A percentile compares a stretch with the other conserved stretches of the same genome.
Evolutionary conservation across 2,329 filamentous ascomycete genomes (phyloP).

Genomic region (Colletotrichum trifolii): DNA sequence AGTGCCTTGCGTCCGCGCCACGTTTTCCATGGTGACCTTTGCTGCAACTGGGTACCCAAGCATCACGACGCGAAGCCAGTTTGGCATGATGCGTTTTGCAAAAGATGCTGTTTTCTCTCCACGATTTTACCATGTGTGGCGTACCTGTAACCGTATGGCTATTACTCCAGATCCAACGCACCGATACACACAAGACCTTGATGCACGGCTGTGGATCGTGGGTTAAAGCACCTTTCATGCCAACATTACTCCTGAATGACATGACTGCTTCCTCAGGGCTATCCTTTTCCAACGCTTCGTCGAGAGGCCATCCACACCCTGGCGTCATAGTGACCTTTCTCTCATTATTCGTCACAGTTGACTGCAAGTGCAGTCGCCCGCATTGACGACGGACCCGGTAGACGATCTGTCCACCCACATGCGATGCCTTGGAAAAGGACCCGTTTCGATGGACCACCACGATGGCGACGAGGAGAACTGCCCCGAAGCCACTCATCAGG

Average conservation of each 20-base stretch:
- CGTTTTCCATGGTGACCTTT: not conserved
- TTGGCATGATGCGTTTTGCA: not conserved
- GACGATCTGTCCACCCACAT: not conserved
- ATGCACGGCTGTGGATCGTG: not conserved
- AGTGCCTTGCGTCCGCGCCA: not conserved
- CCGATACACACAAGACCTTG: not conserved
- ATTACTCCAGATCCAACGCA: not conserved
- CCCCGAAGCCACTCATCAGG: too few species aligned
- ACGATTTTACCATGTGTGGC: too few species aligned
- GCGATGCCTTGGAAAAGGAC: not conserved
- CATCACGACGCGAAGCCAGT: not conserved
- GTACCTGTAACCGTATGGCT: not conserved
- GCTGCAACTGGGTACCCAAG: not conserved
- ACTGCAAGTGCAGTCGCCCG: slow-evolving; percentile 9
- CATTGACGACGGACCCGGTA: not conserved
- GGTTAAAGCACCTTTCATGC: not conserved
- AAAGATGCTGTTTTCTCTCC: too few species aligned
- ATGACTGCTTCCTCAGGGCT: slow-evolving; percentile 3
- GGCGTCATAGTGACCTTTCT: not conserved
- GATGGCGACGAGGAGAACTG: not conserved
- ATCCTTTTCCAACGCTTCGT: not conserved
- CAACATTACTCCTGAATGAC: not conserved
- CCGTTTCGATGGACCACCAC: not conserved
- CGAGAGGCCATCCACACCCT: not conserved
- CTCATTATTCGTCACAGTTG: not conserved